phyloP scores from a whole-genome alignment of 2,329 filamentous ascomycete genomes.

The Cucurbitaria berberidis region DNA sequence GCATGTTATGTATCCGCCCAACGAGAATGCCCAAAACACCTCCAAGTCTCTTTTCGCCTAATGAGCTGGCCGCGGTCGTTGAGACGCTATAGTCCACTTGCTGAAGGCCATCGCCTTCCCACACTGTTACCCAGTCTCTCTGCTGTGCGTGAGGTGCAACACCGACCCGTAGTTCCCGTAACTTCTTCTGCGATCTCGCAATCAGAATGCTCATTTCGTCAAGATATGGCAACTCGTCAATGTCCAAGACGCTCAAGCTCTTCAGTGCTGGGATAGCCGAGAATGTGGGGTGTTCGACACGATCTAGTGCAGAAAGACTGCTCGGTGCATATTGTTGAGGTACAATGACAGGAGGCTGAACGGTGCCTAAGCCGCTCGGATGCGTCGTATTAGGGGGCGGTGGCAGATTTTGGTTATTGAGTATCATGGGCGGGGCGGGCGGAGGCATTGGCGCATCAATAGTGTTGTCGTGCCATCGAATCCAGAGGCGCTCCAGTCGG shows the following conservation, averaged over 20 bases:
- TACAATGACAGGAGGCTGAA: conserved; percentile 42
- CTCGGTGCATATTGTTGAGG: conserved; percentile 37
- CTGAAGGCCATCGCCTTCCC: conserved; percentile 67
- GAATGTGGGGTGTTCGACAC: conserved; percentile 79
- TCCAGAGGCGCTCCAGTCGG: conserved; percentile 76
- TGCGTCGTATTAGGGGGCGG: conserved; percentile 48
- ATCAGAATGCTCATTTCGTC: conserved; percentile 83
- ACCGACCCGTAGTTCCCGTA: conserved; percentile 76
- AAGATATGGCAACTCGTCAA: conserved; percentile 81
- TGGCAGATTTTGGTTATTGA: conserved; percentile 45
- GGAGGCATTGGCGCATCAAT: conserved; percentile 49
- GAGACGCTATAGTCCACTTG: conserved; percentile 67
- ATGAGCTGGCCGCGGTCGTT: conserved; percentile 58
- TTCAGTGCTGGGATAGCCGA: conserved; percentile 77
- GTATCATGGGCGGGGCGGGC: conserved; percentile 47
- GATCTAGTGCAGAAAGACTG: conserved; percentile 49
- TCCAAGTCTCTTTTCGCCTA: conserved; percentile 69
- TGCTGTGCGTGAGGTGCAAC: conserved; percentile 64
- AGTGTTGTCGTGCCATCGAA: conserved; percentile 82
- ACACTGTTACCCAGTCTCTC: conserved; percentile 64
- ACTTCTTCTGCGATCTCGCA: conserved; percentile 68
- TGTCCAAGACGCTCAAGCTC: conserved; percentile 77
- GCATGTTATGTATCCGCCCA: conserved; percentile 68
- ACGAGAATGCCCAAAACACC: conserved; percentile 73
- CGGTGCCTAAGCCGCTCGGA: conserved; percentile 41